These are phyloP conservation scores for Corylus avellana DNA, from an alignment of 306 rosid species.

Conservation along the genomic window DNA sequence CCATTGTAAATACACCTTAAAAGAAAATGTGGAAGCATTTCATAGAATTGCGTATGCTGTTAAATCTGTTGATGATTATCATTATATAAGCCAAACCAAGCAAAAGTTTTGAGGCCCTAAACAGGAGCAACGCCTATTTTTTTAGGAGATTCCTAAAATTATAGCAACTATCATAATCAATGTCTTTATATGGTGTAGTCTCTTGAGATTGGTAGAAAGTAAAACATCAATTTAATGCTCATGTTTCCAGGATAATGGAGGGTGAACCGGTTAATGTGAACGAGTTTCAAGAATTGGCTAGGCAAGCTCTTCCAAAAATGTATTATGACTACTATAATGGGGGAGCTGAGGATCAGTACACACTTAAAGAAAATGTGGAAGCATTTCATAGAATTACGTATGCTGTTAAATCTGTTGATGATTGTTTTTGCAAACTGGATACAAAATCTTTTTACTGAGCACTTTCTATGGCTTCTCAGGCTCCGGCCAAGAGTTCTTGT, in stretches of 20 bases:
- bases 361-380: slow-evolving; percentile 52
- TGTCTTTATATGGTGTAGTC: neutral
- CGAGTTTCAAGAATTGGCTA: slow-evolving; percentile 63
- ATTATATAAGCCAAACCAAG: neutral
- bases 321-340: slow-evolving; percentile 51
- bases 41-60: slow-evolving; percentile 46
- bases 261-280: slow-evolving; percentile 54
- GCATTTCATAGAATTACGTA: slow-evolving; percentile 63
- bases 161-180: neutral
- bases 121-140: neutral
- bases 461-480: slow-evolving; percentile 32
- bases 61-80: neutral
- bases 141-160: neutral
- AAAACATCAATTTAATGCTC: neutral
- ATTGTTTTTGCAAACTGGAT: neutral
- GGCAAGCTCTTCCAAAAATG: slow-evolving; percentile 59
- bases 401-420: neutral
- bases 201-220: neutral
- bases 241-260: slow-evolving; percentile 37
- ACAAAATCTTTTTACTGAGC: neutral
- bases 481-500: slow-evolving; percentile 63
- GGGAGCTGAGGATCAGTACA: slow-evolving; percentile 68
- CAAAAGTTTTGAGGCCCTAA: neutral
- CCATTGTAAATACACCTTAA: slow-evolving; percentile 22
- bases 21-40: slow-evolving; percentile 59